A percentile compares a stretch with the other conserved stretches of the same genome.
These are phyloP conservation scores for Niveomyces coronatus DNA, from an alignment of 2,329 filamentous ascomycete genomes.

Conservation along the genomic window DNA sequence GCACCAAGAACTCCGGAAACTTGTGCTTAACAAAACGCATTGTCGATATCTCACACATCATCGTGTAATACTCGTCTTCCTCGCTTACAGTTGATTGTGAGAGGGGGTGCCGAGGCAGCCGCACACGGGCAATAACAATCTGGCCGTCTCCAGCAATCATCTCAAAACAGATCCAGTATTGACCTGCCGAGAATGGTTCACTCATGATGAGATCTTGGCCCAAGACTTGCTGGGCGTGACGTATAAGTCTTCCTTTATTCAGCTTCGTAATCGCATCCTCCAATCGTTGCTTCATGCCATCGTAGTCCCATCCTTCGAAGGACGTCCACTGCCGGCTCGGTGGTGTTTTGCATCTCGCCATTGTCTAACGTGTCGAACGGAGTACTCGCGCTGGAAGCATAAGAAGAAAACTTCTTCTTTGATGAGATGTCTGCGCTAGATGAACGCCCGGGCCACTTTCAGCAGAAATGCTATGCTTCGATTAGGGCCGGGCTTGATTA, in stretches of 20 bases:
- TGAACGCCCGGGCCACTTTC: too few species aligned
- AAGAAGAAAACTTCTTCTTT: too few species aligned
- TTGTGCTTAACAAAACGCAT: conserved; percentile 13
- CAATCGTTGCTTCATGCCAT: conserved; percentile 15
- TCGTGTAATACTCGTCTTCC: conserved; percentile 11
- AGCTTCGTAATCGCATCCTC: conserved; percentile 9
- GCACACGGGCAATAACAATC: conserved; percentile 17
- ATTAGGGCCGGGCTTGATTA: too few species aligned
- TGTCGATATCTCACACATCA: conserved; percentile 14
- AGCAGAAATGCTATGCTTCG: too few species aligned
- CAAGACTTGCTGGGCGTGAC: conserved; percentile 15
- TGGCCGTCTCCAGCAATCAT: conserved; percentile 14
- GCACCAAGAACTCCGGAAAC: conserved; percentile 9
- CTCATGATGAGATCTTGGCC: conserved; percentile 18
- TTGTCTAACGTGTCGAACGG: too few species aligned
- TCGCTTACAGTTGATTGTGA: conserved; percentile 5
- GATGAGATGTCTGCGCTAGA: too few species aligned
- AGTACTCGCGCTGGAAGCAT: too few species aligned
- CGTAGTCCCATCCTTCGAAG: conserved; percentile 16
- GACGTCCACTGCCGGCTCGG: conserved; percentile 11
- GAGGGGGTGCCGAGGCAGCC: conserved; percentile 15
- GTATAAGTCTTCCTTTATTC: conserved; percentile 13
- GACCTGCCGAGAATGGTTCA: conserved; percentile 19
- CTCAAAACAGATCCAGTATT: conserved; percentile 19
- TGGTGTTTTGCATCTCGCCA: neutral